Evolutionary conservation across 257 asterid species (phyloP).

Genomic region (Nicotiana tomentosiformis): DNA sequence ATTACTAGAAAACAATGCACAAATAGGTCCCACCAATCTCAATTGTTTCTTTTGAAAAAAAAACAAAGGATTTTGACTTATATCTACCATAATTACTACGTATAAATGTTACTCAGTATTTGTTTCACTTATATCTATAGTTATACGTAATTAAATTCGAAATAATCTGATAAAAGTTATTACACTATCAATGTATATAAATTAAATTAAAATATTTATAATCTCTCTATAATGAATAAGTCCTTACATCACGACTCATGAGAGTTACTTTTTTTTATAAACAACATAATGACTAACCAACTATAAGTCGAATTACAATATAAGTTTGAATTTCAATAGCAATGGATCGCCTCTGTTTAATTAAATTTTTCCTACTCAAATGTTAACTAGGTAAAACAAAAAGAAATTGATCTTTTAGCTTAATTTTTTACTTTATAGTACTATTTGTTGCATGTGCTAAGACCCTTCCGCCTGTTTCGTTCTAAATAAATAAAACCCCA

Average conservation of each 20-base stretch:
- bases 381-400: background rate
- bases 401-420: background rate
- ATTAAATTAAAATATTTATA: background rate
- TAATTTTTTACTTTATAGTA: background rate
- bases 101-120: no score
- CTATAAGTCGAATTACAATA: background rate
- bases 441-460: background rate
- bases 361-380: background rate
- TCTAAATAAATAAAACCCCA: constrained; percentile 23
- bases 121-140: no score
- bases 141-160: no score
- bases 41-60: no score
- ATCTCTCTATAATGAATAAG: background rate
- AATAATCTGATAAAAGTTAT: background rate
- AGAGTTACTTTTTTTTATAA: background rate
- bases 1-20: background rate
- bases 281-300: background rate
- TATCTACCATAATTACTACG: no score
- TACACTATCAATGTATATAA: background rate
- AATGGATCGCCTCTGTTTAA: background rate
- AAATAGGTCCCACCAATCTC: background rate
- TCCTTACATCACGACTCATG: background rate
- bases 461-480: constrained; percentile 37
- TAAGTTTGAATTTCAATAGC: background rate
- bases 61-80: no score